Conservation (phyloP, 2,329 filamentous ascomycete species). For the Lachnellula willkommii region DNA sequence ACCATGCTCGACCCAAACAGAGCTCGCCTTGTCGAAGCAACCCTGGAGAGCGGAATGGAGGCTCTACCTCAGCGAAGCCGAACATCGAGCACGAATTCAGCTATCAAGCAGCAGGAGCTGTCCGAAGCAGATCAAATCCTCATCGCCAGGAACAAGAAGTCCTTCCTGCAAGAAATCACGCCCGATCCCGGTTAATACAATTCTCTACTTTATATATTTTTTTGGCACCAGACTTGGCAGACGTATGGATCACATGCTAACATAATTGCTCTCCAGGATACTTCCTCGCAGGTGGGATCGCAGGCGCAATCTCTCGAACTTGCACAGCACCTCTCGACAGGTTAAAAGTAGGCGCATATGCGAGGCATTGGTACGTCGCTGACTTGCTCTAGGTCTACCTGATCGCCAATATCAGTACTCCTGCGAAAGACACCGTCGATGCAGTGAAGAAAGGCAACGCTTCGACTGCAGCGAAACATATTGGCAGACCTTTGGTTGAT, state of each 20-base stretch:
- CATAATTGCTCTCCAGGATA: slow-evolving; percentile 56
- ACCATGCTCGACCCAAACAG: slow-evolving; percentile 15
- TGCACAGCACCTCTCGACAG: slow-evolving; percentile 94
- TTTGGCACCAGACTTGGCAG: background rate
- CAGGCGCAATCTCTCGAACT: slow-evolving; percentile 91
- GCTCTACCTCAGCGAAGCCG: background rate
- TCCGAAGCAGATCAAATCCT: slow-evolving; percentile 14
- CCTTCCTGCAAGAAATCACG: slow-evolving; percentile 39
- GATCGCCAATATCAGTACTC: slow-evolving; percentile 76
- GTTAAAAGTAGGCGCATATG: slow-evolving; percentile 52
- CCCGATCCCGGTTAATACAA: slow-evolving; percentile 58
- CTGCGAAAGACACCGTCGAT: slow-evolving; percentile 51
- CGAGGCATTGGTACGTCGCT: background rate
- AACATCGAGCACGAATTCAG: background rate
- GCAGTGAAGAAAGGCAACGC: slow-evolving; percentile 68
- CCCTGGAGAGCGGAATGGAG: slow-evolving; percentile 1
- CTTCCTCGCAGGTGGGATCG: slow-evolving; percentile 90
- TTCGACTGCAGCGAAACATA: slow-evolving; percentile 58
- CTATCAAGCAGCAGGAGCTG: slow-evolving; percentile 5
- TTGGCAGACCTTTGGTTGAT: slow-evolving; percentile 62
- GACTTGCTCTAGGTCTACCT: slow-evolving; percentile 61
- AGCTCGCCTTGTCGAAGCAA: slow-evolving; percentile 12
- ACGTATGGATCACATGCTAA: background rate
- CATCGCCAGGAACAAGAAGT: slow-evolving; percentile 21
- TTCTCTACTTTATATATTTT: slow-evolving; percentile 2